phyloP scores from a whole-genome alignment of 1,284 basidiomycete species.

The Cryptococcus sp. region DNA sequence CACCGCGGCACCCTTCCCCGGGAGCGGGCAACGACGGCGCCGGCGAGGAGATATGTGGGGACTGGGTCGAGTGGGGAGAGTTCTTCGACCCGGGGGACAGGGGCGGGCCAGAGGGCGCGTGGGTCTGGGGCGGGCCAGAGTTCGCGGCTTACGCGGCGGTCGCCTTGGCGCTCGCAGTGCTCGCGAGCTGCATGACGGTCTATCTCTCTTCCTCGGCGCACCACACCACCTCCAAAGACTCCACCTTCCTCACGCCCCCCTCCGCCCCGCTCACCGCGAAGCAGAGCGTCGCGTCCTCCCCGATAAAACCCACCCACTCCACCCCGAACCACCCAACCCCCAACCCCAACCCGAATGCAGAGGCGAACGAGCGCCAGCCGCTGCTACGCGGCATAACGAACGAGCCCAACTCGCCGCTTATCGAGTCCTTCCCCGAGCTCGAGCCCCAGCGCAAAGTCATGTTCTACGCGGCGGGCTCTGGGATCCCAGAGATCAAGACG shows the following conservation, averaged over 20 bases:
- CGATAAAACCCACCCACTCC: slow-evolving; percentile 10
- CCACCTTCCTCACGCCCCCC: slow-evolving; percentile 61
- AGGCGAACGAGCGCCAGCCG: slow-evolving; percentile 23
- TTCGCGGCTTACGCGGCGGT: slow-evolving; percentile 71
- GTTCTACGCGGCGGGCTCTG: slow-evolving; percentile 91
- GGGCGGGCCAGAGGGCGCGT: slow-evolving; percentile 21
- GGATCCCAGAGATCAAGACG: slow-evolving; percentile 96
- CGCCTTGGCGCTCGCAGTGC: slow-evolving; percentile 57
- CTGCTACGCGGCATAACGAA: slow-evolving; percentile 14
- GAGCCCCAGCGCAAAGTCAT: slow-evolving; percentile 60
- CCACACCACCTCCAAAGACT: slow-evolving; percentile 83
- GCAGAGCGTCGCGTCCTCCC: background rate
- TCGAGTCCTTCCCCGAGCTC: slow-evolving; percentile 12
- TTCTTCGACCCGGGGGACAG: slow-evolving; percentile 34
- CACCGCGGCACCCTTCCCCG: slow-evolving; percentile 30
- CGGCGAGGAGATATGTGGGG: slow-evolving; percentile 57
- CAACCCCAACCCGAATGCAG: background rate
- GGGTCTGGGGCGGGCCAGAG: slow-evolving; percentile 50
- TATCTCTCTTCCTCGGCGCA: slow-evolving; percentile 81
- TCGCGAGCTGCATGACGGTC: slow-evolving; percentile 76
- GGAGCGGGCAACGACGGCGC: slow-evolving; percentile 11
- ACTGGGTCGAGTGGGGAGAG: slow-evolving; percentile 73
- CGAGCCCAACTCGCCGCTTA: slow-evolving; percentile 13
- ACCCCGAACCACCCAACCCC: slow-evolving; percentile 7
- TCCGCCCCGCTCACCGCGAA: slow-evolving; percentile 50